A percentile compares a stretch with the other conserved stretches of the same genome.
Conservation (phyloP, 345 rosid genomes). For the Cardamine occulta region DNA sequence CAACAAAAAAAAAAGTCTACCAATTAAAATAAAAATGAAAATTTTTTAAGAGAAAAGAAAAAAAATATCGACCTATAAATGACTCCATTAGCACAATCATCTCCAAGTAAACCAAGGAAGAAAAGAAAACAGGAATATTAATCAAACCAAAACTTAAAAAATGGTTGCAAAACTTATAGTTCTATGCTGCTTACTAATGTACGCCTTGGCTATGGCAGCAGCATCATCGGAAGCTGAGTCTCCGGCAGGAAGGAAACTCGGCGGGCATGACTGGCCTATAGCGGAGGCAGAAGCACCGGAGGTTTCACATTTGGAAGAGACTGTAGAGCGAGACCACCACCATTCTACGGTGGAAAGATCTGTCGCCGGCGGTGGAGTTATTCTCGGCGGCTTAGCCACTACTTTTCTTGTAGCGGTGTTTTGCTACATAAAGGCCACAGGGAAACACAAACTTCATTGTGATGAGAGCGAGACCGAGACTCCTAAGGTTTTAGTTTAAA, state of each 20-base stretch:
- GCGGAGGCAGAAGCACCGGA: conserved; percentile 32
- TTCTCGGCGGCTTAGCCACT: conserved; percentile 75
- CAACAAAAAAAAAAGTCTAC: too few species aligned
- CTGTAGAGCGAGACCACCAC: conserved; percentile 38
- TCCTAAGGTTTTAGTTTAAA: conserved; percentile 40
- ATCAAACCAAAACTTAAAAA: conserved; percentile 17
- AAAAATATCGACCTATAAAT: conserved; percentile 23
- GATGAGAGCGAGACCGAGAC: conserved; percentile 23
- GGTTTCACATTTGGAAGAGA: conserved; percentile 30
- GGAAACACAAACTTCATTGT: conserved; percentile 50
- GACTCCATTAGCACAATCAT: conserved; percentile 18
- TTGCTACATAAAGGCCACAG: conserved; percentile 73
- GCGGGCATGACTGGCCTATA: conserved; percentile 39
- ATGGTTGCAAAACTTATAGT: conserved; percentile 25
- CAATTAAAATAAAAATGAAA: not conserved
- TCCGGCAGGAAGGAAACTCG: conserved; percentile 53
- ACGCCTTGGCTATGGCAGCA: conserved; percentile 38
- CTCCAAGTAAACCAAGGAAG: conserved; percentile 27
- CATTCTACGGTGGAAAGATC: conserved; percentile 64
- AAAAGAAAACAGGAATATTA: not conserved
- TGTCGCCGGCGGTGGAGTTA: conserved; percentile 80
- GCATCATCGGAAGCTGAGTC: conserved; percentile 38
- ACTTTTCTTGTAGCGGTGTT: conserved; percentile 68
- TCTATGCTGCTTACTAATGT: conserved; percentile 32
- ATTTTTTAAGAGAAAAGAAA: not conserved